These are phyloP conservation scores for Rutstroemia sydowiana DNA, from an alignment of 2,329 filamentous ascomycete species.

Conservation along the genomic window DNA sequence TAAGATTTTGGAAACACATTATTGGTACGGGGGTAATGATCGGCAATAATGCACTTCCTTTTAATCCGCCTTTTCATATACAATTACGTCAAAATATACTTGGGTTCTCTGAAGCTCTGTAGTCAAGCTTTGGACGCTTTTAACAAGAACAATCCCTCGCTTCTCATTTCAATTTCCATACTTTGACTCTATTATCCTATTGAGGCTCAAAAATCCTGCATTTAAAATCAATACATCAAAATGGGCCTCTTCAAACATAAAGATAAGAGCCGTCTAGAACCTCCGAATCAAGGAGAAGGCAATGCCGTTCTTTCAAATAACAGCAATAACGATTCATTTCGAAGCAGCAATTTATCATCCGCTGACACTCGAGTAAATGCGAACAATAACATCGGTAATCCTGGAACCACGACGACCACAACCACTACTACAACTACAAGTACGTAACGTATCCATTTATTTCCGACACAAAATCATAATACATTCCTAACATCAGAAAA, in stretches of 20 bases:
- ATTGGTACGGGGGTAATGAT: too few relatives aligned
- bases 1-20: too few relatives aligned
- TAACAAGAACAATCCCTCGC: too few relatives aligned
- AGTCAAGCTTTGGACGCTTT: too few relatives aligned
- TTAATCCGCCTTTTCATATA: too few relatives aligned
- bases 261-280: conserved; percentile 1
- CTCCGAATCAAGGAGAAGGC: background rate
- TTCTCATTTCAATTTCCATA: too few relatives aligned
- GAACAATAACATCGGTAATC: background rate
- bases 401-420: background rate
- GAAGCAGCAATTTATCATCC: conserved; percentile 10
- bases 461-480: too few relatives aligned
- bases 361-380: conserved; percentile 8
- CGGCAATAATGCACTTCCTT: too few relatives aligned
- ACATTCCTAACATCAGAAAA: background rate
- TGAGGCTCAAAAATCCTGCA: too few relatives aligned
- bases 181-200: too few relatives aligned
- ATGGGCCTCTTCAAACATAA: conserved; percentile 11
- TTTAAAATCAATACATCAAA: background rate
- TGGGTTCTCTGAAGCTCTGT: too few relatives aligned
- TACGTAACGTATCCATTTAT: background rate
- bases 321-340: conserved; percentile 5
- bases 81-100: too few relatives aligned
- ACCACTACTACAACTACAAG: conserved; percentile 5
- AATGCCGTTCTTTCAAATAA: background rate